Conservation (phyloP, 2,329 filamentous ascomycete species). For the Fusarium ramigenum region DNA sequence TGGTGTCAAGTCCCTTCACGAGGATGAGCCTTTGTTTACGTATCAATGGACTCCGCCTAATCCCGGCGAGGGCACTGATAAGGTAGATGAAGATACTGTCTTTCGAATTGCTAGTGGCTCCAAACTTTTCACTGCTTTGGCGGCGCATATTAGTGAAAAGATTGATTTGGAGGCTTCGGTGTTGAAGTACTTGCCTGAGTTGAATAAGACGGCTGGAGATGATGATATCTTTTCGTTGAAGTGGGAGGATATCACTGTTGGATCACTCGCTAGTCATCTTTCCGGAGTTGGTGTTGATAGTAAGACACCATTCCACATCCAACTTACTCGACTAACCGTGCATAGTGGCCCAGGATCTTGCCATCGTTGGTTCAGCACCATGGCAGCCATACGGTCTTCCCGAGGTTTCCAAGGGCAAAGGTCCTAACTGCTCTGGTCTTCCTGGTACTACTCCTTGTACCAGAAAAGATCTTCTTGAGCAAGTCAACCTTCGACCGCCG, state of each 20-base stretch:
- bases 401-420: slow-evolving; percentile 39
- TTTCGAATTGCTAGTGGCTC: slow-evolving; percentile 49
- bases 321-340: background rate
- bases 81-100: slow-evolving; percentile 47
- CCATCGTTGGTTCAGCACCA: slow-evolving; percentile 33
- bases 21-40: slow-evolving; percentile 50
- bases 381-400: slow-evolving; percentile 49
- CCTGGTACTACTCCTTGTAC: slow-evolving; percentile 46
- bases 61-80: slow-evolving; percentile 35
- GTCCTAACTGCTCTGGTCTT: slow-evolving; percentile 49
- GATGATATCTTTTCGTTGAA: slow-evolving; percentile 48
- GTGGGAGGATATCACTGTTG: slow-evolving; percentile 60
- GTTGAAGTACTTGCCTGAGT: slow-evolving; percentile 55
- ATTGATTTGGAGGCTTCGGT: slow-evolving; percentile 54
- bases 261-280: slow-evolving; percentile 56
- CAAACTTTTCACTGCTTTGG: slow-evolving; percentile 48
- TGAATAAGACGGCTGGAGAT: slow-evolving; percentile 37
- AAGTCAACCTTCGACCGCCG: slow-evolving; percentile 47
- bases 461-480: slow-evolving; percentile 41
- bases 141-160: slow-evolving; percentile 42
- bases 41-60: slow-evolving; percentile 53
- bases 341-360: slow-evolving; percentile 48
- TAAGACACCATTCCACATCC: slow-evolving; percentile 15
- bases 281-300: slow-evolving; percentile 53
- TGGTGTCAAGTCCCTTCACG: slow-evolving; percentile 54